Percentiles rank a stretch among this genome's conserved stretches.
phyloP scores from a whole-genome alignment of 768 basidiomycete species.

The Neoboletus magnificus region DNA sequence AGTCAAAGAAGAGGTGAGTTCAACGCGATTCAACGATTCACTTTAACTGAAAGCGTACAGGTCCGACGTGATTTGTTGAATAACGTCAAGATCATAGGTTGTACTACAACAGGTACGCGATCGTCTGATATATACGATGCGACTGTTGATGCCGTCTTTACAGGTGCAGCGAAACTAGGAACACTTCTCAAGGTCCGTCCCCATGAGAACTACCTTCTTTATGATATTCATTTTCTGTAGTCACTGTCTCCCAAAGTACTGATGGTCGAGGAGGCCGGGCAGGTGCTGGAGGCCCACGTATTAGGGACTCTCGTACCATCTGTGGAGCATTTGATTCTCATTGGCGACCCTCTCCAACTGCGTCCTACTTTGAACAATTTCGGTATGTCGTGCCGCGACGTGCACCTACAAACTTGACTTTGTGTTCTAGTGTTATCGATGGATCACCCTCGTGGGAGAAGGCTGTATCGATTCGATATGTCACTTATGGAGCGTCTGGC shows the following conservation, averaged over 20 bases:
- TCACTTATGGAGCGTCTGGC: constrained; percentile 77
- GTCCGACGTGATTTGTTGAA: constrained; percentile 51
- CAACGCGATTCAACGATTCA: not conserved
- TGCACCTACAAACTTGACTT: not conserved
- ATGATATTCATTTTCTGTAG: constrained; percentile 32
- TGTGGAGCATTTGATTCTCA: constrained; percentile 70
- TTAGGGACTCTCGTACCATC: constrained; percentile 60
- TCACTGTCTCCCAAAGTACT: constrained; percentile 57
- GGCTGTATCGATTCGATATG: constrained; percentile 64
- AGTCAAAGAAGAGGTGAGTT: constrained; percentile 52
- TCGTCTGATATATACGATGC: not conserved
- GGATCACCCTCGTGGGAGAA: constrained; percentile 55
- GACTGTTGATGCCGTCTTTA: not conserved
- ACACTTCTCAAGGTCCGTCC: constrained; percentile 51
- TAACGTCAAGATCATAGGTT: constrained; percentile 62
- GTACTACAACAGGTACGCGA: constrained; percentile 67
- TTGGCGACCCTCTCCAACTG: constrained; percentile 78
- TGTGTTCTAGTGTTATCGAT: constrained; percentile 55
- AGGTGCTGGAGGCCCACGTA: constrained; percentile 78
- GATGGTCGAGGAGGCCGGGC: constrained; percentile 79
- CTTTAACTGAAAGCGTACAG: constrained; percentile 32
- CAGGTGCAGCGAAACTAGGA: constrained; percentile 67
- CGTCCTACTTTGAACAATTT: constrained; percentile 66
- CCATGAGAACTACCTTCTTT: not conserved
- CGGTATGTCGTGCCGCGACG: constrained; percentile 34